Evolutionary conservation across 208 protist species (phyloP), one percentile per base, ranked within the genome.

Genomic region (Acanthamoeba healyi): DNA sequence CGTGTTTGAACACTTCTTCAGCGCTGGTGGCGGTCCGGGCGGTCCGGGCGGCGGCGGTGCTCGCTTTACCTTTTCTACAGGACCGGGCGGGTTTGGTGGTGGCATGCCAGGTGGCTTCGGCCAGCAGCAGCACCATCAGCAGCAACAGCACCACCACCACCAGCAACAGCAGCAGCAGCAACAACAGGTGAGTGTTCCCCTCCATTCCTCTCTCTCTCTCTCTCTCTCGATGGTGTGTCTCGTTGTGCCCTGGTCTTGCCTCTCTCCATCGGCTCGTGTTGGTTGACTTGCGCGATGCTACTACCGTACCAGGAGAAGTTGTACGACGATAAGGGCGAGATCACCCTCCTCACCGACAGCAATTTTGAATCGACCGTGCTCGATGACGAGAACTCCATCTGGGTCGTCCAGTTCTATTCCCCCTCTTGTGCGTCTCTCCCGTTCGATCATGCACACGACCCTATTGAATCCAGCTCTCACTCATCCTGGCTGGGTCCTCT

Each of bases 361-460:
- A 92, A 77, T 32, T 92, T 92, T 46, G 87, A 92, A 10, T 40
- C 38, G 9, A 92, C 54, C 17, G 87, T 92, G 63, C 87, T 92
- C 24, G 38, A 49, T 24, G 61, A 92, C 44, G 40, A 44, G 19
- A 56, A 79, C 46, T 46, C 40, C 38, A 77, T 92, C 26, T 92
- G 87, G 87, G 26, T 92, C 22, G 87, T 92, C 24, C 87, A 92
- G 42, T 92, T 92, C 65, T 92, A 79, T n/a, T 92, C 87, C 1
- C 6, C 34, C 19, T 79, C 87, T 38, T 92, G 87, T 77, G 79
- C 56, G 58, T 54, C n/a, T n/a, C n/a, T n/a, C n/a, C n/a, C 14
- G 24, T 63, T 63, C 56, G n/a, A n/a, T n/a, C n/a, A n/a, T n/a
- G n/a, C n/a, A n/a, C n/a, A n/a, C n/a, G n/a, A n/a, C n/a, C n/a